Evolutionary conservation across 768 basidiomycete genomes (phyloP), one percentile per base, ranked within the genome.

Genomic region (Lyophyllum semitale): DNA sequence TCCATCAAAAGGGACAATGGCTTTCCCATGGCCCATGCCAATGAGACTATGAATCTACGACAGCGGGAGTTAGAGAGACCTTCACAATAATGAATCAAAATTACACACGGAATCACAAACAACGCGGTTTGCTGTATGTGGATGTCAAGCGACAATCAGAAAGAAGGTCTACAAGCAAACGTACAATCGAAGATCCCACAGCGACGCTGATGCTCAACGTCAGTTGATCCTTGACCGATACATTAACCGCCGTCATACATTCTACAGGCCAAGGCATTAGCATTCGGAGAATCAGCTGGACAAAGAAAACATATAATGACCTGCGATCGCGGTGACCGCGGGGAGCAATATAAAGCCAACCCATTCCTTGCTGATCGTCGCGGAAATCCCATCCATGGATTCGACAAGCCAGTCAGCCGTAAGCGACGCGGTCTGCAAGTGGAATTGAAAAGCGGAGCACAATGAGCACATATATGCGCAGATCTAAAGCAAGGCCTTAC

Each of bases 141-240:
- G 27, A 22, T 25, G 9, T 56, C 23, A 49, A 48, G 51, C 1
- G 59, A 53, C 17, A 12, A 4, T 27, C n/a, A 26, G 33, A n/a
- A 33, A 43, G 13, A 41, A 42, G 13, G 38, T 9, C 29, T 17
- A 49, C 46, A 13, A 30, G 29, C 20, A 41, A 18, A 77, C 87
- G 66, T 64, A 91, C 89, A 32, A 91, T 87, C 59, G 87, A 88
- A 1, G 88, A 89, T 43, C 93, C 91, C 17, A 93, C 90, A n/a
- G 95, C 92, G 20, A 96, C 91, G 23, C 89, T 87, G 52, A 97
- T 76, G 64, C 90, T 91, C 6, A 97, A 80, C 42, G 91, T 91
- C 20, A 97, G 74, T 68, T 95, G 93, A 70, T 88, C 84, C 71
- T 95, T 95, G 25, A 91, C 88, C 0, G 94, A 93, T n/a, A 92